Base-by-base conservation (phyloP, 73 alveolate species). In the Uronychia setigera region DNA sequence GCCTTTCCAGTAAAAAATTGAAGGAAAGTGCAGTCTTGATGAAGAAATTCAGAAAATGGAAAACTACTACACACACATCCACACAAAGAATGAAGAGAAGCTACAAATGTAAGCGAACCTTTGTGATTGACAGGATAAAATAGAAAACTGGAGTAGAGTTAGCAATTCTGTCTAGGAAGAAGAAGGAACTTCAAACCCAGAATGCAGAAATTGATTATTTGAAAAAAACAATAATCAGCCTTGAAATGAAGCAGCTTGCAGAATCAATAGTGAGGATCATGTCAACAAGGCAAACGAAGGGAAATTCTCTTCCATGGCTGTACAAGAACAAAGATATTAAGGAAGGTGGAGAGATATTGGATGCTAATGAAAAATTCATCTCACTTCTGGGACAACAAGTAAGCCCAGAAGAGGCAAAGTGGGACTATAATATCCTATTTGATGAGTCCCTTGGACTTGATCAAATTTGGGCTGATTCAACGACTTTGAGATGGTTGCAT, bases 181-280 rank as follows among this genome's bases (percentile, higher is more conserved):
- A 58, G 46, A 58, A 29, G 75, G 74, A 33, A 79, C 90, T 26
- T 77, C 31, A 26, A 83, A 84, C 29, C 79, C 33, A 27, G 27
- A 82, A 83, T 26, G 76, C 28, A 9, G 94, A 88, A 35, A 76
- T 77, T 31, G 90, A 80, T 9, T 88, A 88, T 76, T 59, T 88
- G 31, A 77, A 88, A 59, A 67, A 35, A 32, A 88, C 94, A 29
- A 84, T 88, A n/a, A 82, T 81, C 33, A 35, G 35, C 77, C 80
- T 88, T 60, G 94, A 88, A 46, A 76, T 88, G 9, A 88, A 88
- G 67, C 82, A 88, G 59, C 59, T 88, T 30, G 94, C 94, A 26
- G 94, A 88, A 46, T 82, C 90, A 1, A 76, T 83, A 74, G 32
- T 82, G 26, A 83, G 30, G 82, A 83, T 83, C 29, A 11, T 78